Base-by-base conservation (phyloP, 495 filamentous ascomycete genomes). In the Cryomyces minteri region DNA sequence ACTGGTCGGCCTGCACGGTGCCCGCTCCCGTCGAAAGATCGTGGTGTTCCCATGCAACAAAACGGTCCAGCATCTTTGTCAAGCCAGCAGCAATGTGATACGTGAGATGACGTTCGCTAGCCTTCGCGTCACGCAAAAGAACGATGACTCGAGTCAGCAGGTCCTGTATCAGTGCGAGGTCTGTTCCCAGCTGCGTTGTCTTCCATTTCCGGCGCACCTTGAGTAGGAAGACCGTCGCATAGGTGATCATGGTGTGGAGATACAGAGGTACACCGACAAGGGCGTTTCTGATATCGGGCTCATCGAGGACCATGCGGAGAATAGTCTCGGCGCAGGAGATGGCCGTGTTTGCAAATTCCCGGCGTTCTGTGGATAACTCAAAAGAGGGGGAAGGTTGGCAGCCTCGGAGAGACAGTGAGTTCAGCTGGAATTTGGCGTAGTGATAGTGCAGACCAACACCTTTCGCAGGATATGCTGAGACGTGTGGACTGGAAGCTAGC, bases 211-310 rank as follows among this genome's bases (percentile, higher is more conserved):
- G 33, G n/a, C 33, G 33, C n/a, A 73, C 67, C 45, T 74, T 74
- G 31, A 74, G 51, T 4, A 74, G 51, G 43, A 74, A 74, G 4
- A 74, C 70, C 6, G 63, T 65, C 2, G 71, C 71, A 49, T 72
- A 73, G 0, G 70, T 69, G 41, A 73, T 72, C 70, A 73, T 74
- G 48, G 67, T 68, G 56, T 73, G 67, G 8, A 72, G 60, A 48
- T 73, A 74, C 10, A 69, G 52, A 28, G 70, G 70, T 4, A 72
- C 65, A 8, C 70, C 71, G 37, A 71, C 67, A 39, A 74, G 54
- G 6, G 64, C 63, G 11, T 55, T 53, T 40, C 69, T 67, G 12
- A 74, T 67, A 43, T 73, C 69, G n/a, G 58, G 58, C 45, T 71
- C 70, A 6, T 68, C 62, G 14, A 73, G 47, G 6, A 72, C 63